Evolutionary conservation across 352 stramenopile species (phyloP).

Genomic region (Phytophthora quininea): DNA sequence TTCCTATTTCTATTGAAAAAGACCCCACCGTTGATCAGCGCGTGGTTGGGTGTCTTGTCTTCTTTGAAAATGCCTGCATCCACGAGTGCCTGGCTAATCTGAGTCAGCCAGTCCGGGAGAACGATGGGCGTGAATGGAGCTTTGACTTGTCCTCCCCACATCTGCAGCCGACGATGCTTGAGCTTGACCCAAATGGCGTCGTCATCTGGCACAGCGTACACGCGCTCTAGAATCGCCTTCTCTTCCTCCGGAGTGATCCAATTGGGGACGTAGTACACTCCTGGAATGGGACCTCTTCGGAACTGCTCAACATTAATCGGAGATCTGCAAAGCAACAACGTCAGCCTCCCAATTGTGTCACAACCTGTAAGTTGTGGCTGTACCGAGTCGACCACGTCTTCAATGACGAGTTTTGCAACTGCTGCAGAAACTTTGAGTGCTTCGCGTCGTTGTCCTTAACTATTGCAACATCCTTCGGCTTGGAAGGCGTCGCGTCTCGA

Average conservation of each 20-base stretch:
- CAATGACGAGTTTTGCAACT: conserved; percentile 21
- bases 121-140: conserved; percentile 45
- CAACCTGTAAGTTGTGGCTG: neutral
- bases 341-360: neutral
- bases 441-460: neutral
- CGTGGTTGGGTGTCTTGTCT: conserved; percentile 62
- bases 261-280: conserved; percentile 66
- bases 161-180: conserved; percentile 69
- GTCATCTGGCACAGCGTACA: conserved; percentile 51
- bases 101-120: conserved; percentile 58
- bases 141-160: conserved; percentile 73
- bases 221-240: conserved; percentile 53
- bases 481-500: conserved; percentile 13
- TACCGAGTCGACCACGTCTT: conserved; percentile 41
- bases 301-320: conserved; percentile 43
- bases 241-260: conserved; percentile 70
- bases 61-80: conserved; percentile 55
- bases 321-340: conserved; percentile 13
- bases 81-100: conserved; percentile 58
- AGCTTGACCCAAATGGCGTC: conserved; percentile 60
- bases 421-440: neutral
- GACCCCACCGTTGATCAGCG: conserved; percentile 69
- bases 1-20: neutral
- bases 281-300: conserved; percentile 41
- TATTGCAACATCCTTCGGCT: neutral